Percentiles rank a stretch among this genome's conserved stretches.
phyloP scores from a whole-genome alignment of 306 rosid genomes.

The Dryas drummondii region DNA sequence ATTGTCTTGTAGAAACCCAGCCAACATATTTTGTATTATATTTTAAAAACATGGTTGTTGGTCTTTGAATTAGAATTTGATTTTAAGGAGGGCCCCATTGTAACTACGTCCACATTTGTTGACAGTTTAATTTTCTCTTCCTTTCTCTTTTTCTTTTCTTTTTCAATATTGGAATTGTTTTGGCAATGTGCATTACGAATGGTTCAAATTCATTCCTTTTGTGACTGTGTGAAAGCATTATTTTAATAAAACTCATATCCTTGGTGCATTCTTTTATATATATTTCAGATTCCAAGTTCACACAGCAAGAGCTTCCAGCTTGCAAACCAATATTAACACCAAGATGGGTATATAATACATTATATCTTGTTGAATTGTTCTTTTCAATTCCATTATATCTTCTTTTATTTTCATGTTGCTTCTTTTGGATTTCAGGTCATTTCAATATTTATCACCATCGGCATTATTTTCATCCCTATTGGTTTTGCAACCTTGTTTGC shows the following conservation, averaged over 20 bases:
- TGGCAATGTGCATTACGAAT: background rate
- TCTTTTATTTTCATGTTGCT: background rate
- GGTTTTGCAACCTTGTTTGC: constrained; percentile 76
- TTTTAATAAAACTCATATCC: background rate
- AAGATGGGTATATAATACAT: constrained; percentile 56
- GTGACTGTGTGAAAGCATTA: background rate
- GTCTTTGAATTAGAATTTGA: constrained; percentile 1
- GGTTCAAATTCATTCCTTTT: background rate
- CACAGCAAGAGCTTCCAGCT: constrained; percentile 95
- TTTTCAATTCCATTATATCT: background rate
- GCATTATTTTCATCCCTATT: constrained; percentile 64
- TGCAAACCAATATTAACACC: constrained; percentile 94
- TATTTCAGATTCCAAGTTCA: constrained; percentile 68
- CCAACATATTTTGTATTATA: background rate
- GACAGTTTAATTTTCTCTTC: background rate
- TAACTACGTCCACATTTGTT: background rate
- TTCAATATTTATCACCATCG: constrained; percentile 51
- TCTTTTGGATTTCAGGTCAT: constrained; percentile 52
- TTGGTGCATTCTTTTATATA: constrained; percentile 13
- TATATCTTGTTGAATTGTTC: constrained; percentile 6
- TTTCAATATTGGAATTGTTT: background rate
- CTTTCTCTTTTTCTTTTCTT: background rate
- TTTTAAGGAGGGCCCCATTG: background rate
- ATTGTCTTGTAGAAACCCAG: background rate
- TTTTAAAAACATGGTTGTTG: background rate